A percentile compares a stretch with the other conserved stretches of the same genome.
phyloP scores from a whole-genome alignment of 2,329 filamentous ascomycete genomes.

The Stagonosporopsis tanaceti region DNA sequence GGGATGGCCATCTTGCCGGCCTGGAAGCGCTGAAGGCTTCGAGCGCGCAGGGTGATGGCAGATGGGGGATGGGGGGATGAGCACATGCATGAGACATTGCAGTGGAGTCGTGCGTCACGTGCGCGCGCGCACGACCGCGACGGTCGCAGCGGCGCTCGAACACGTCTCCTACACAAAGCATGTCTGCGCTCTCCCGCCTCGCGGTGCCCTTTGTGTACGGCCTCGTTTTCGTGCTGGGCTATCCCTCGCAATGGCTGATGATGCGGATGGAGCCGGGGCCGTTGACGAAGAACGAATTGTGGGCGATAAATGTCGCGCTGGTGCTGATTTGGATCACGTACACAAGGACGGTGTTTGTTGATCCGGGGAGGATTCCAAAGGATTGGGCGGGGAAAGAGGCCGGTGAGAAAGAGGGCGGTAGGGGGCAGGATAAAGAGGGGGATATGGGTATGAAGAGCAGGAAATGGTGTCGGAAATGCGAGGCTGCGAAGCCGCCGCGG shows the following conservation, averaged over 20 bases:
- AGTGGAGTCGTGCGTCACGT: slow-evolving; percentile 27
- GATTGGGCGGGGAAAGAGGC: slow-evolving; percentile 27
- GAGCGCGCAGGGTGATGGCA: background rate
- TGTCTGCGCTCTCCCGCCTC: slow-evolving; percentile 50
- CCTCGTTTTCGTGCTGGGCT: slow-evolving; percentile 74
- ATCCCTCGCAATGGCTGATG: slow-evolving; percentile 77
- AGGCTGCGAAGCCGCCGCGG: slow-evolving; percentile 75
- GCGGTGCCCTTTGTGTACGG: slow-evolving; percentile 73
- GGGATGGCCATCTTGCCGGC: slow-evolving; percentile 29
- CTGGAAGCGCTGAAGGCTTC: background rate
- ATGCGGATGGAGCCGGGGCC: slow-evolving; percentile 65
- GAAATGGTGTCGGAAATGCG: slow-evolving; percentile 79
- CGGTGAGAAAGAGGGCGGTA: background rate
- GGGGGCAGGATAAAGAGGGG: slow-evolving; percentile 7
- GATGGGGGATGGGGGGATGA: slow-evolving; percentile 1
- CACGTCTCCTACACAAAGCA: slow-evolving; percentile 6
- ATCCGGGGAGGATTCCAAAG: slow-evolving; percentile 64
- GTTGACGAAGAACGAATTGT: slow-evolving; percentile 63
- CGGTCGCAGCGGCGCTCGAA: background rate
- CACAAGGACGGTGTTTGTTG: slow-evolving; percentile 66
- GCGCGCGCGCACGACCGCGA: slow-evolving; percentile 23
- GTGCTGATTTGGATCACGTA: slow-evolving; percentile 74
- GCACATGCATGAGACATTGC: too few relatives aligned
- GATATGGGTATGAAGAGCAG: slow-evolving; percentile 36
- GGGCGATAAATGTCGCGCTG: slow-evolving; percentile 72